Evolutionary conservation across 371 early-diverging fungal genomes (phyloP), one percentile per base, ranked within the genome.

Genomic region (Mucor saturninus): DNA sequence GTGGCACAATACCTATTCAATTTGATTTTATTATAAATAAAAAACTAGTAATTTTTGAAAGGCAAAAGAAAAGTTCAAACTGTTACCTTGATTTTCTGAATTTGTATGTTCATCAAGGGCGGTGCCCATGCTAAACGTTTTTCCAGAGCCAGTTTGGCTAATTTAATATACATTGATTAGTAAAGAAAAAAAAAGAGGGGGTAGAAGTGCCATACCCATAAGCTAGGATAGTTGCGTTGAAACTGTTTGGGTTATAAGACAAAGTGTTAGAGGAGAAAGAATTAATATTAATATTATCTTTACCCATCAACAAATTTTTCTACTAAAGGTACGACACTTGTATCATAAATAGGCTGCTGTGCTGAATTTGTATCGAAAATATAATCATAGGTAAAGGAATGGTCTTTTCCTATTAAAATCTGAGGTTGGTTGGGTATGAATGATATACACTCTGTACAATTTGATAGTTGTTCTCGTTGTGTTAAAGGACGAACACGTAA

Each of bases 181-280:
- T 56, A 67, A 59, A 65, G 42, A 65, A 31, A 29, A 61, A 31
- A 57, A 43, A 14, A 43, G 14, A n/a, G 43, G 43, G 43, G 43
- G 14, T 45, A 6, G 2, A 2, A 31, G 55, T 13, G 38, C 21
- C 49, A 49, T 95, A 93, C 75, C 92, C 99, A 78, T 99, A 99
- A 29, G 99, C 99, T 32, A 99, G 85, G 58, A 94, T 92, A 29
- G 92, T 97, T 61, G 86, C 93, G 83, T 93, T 97, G 86, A 79
- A 83, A 29, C 85, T 83, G 64, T 37, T 51, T 31, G 10, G 26
- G 40, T 26, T 42, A 29, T n/a, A 26, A 29, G 14, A 30, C 38
- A 56, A 49, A 54, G 46, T 30, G 58, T 64, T 53, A 58, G 53
- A 62, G 45, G 45, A 39, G 28, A 39, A 14, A 32, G 6, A 46